Evolutionary conservation across 257 asterid species (phyloP).

Genomic region (Mitragyna speciosa): DNA sequence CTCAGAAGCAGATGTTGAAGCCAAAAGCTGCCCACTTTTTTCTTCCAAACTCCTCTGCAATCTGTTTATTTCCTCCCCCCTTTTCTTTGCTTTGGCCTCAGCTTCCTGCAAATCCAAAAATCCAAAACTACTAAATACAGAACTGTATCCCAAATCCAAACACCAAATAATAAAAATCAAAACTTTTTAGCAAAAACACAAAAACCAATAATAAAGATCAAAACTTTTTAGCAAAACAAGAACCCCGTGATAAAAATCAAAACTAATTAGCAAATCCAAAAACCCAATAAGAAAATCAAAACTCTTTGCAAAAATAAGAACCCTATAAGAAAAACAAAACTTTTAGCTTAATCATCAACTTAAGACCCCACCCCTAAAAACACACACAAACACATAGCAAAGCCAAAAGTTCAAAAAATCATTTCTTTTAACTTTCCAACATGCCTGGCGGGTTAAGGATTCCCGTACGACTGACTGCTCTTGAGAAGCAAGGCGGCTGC

Average conservation of each 20-base stretch:
- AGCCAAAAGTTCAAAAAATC: neutral
- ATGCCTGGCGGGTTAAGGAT: conserved; percentile 63
- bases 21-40: conserved; percentile 54
- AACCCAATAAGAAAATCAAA: neutral
- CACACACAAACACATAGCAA: neutral
- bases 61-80: conserved; percentile 58
- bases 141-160: conserved; percentile 7
- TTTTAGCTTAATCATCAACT: neutral
- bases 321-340: neutral
- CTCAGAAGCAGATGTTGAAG: conserved; percentile 55
- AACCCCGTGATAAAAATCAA: neutral
- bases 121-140: neutral
- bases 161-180: neutral
- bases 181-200: neutral
- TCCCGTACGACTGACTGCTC: conserved; percentile 57
- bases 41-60: conserved; percentile 65
- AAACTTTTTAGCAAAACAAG: neutral
- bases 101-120: conserved; percentile 48
- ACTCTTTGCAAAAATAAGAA: neutral
- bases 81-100: conserved; percentile 62
- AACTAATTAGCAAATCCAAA: neutral
- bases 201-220: neutral
- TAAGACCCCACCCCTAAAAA: conserved; percentile 4
- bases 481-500: conserved; percentile 62
- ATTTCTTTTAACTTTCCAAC: neutral